Conservation (phyloP, 179 eudicot species). For the Beta macrorhiza region DNA sequence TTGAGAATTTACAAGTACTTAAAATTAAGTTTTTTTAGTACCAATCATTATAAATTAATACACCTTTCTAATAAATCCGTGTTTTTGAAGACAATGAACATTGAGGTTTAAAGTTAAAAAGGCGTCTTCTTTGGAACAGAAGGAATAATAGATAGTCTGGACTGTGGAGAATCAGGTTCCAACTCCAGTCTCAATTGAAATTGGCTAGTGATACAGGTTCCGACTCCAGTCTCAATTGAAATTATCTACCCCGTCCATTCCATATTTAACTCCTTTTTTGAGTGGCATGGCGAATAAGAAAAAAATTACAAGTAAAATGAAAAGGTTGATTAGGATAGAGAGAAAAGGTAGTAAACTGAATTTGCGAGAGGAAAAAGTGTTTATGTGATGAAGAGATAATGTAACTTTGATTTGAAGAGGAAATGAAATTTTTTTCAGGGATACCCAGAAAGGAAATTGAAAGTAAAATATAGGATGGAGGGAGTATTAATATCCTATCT, state of each 20-base stretch:
- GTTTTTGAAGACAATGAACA: not conserved
- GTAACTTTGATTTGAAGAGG: not conserved
- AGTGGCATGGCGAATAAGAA: not conserved
- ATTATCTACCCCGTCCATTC: not conserved
- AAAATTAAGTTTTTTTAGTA: too few relatives aligned
- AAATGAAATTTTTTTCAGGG: not conserved
- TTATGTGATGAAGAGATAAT: not conserved
- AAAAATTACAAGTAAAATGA: too few relatives aligned
- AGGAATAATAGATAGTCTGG: not conserved
- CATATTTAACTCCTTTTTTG: not conserved
- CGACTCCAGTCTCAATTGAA: too few relatives aligned
- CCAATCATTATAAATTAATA: not conserved
- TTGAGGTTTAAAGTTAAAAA: not conserved
- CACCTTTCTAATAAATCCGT: not conserved
- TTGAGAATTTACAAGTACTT: not conserved
- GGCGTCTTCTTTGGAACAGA: not conserved
- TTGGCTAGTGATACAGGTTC: too few relatives aligned
- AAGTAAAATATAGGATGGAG: not conserved
- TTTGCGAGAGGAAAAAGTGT: not conserved
- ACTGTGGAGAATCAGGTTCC: not conserved
- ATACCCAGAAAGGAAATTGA: not conserved
- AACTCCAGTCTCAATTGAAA: too few relatives aligned
- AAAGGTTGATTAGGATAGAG: too few relatives aligned
- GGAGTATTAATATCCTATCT: not conserved
- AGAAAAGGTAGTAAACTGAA: not conserved